Conservation (phyloP, 1,284 basidiomycete species). For the Trichosporon ovoides region DNA sequence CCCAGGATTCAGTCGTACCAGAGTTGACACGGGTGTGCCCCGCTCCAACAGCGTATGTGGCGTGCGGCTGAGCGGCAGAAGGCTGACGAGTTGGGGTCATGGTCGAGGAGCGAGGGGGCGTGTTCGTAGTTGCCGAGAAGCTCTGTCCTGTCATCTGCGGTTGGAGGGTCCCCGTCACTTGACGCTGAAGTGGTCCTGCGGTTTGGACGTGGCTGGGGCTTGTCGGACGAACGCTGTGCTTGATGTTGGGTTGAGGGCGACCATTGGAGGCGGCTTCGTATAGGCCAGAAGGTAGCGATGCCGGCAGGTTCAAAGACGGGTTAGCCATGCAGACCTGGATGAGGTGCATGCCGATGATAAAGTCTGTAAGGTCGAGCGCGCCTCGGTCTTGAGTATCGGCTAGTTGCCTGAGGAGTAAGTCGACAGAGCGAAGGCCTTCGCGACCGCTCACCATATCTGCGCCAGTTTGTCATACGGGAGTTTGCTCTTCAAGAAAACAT, state of each 20-base stretch:
- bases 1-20: slow-evolving; percentile 58
- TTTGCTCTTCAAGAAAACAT: slow-evolving; percentile 90
- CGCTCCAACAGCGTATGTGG: neutral
- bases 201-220: slow-evolving; percentile 20
- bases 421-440: too few species aligned
- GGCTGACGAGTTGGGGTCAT: slow-evolving; percentile 38
- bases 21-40: slow-evolving; percentile 6
- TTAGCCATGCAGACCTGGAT: slow-evolving; percentile 88
- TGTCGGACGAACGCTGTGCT: slow-evolving; percentile 24
- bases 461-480: slow-evolving; percentile 83
- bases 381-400: slow-evolving; percentile 93
- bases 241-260: slow-evolving; percentile 41
- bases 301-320: slow-evolving; percentile 67
- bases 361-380: slow-evolving; percentile 82
- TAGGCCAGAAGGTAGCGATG: slow-evolving; percentile 74
- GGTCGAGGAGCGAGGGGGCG: slow-evolving; percentile 19
- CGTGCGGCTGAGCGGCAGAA: slow-evolving; percentile 8
- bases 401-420: slow-evolving; percentile 65
- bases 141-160: slow-evolving; percentile 53
- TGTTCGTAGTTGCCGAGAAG: slow-evolving; percentile 9
- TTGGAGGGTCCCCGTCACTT: slow-evolving; percentile 53
- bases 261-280: slow-evolving; percentile 74
- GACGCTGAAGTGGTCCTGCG: slow-evolving; percentile 23
- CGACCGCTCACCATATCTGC: slow-evolving; percentile 81
- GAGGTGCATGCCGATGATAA: slow-evolving; percentile 89